phyloP scores from a whole-genome alignment of 2,329 filamentous ascomycete species.

The Pseudogymnoascus sp. region DNA sequence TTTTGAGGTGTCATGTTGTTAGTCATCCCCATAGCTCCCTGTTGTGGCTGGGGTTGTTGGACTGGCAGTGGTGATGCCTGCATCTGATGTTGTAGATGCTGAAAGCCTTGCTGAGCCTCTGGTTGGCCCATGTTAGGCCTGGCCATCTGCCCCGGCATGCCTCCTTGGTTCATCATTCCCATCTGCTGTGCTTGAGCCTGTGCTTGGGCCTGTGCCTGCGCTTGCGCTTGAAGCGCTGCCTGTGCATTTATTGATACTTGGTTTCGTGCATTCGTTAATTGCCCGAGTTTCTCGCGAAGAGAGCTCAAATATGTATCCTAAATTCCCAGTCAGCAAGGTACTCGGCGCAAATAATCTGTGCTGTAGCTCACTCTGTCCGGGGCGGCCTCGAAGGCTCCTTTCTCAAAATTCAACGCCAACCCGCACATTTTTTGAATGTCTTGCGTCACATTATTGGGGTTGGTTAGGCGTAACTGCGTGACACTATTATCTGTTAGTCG shows the following conservation, averaged over 20 bases:
- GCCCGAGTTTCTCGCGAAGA: slow-evolving; percentile 22
- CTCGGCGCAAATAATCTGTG: neutral
- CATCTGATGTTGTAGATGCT: slow-evolving; percentile 52
- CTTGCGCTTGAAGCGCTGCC: slow-evolving; percentile 31
- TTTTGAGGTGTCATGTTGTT: slow-evolving; percentile 24
- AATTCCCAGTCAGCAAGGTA: neutral
- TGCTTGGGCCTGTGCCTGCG: slow-evolving; percentile 34
- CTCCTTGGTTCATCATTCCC: slow-evolving; percentile 47
- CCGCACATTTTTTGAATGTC: slow-evolving; percentile 9
- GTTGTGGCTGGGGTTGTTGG: slow-evolving; percentile 32
- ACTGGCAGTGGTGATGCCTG: slow-evolving; percentile 46
- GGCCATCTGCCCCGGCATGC: slow-evolving; percentile 45
- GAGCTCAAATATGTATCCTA: slow-evolving; percentile 9
- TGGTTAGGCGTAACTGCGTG: slow-evolving; percentile 8
- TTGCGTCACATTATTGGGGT: neutral
- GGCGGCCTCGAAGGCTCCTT: slow-evolving; percentile 6
- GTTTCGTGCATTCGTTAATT: slow-evolving; percentile 23
- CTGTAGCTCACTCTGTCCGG: slow-evolving; percentile 7
- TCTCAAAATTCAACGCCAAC: slow-evolving; percentile 11
- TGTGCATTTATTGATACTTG: slow-evolving; percentile 36
- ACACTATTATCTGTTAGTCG: slow-evolving; percentile 6
- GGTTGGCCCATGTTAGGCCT: slow-evolving; percentile 41
- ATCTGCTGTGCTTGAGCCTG: slow-evolving; percentile 38
- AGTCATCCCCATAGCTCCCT: slow-evolving; percentile 27
- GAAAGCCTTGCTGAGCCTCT: slow-evolving; percentile 46